Evolutionary conservation across 768 basidiomycete species (phyloP), one percentile per base, ranked within the genome.

Genomic region (Tulasnella sp.): DNA sequence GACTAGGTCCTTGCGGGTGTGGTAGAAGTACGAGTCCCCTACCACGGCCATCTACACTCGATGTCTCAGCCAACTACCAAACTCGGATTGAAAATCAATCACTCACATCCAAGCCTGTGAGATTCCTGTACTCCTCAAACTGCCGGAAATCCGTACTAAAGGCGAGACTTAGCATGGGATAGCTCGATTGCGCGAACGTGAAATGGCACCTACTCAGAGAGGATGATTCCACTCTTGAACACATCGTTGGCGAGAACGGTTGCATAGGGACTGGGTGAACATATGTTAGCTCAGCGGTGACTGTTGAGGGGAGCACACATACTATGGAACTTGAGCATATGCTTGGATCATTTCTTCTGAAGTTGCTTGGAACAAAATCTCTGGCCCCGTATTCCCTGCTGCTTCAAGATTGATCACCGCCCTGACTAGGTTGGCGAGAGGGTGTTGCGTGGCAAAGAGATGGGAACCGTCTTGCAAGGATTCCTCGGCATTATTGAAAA

Each of bases 401-500:
- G 94, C 96, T 89, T 99, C 97, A 3, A 99, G 88, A 83, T 99
- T 98, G 83, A 98, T 91, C 5, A 92, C 92, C 0, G 95, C 95
- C 16, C 94, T 91, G 14, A 98, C 92, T 37, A 93, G 96, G 78
- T 69, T 54, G 16, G 60, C 92, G 80, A 88, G 88, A 22, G 91
- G 91, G 84, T 98, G 96, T 83, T 97, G 96, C 0, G 96, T 98
- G 8, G 96, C 92, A 85, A 93, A 99, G 5, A 98, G 88, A 86
- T 99, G 97, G 0, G 95, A 96, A 0, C 93, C 96, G 84, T 98
- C 97, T 85, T 98, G 97, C 42, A 99, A 87, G 0, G 93, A 95
- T 85, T 99, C 97, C 86, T 99, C 97, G 16, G 93, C 97, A 81
- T 97, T 90, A 83, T 98, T 98, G 88, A 97, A 98, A 81, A 99